Evolutionary conservation across 805 yeast species (phyloP), one percentile per base, ranked within the genome.

Genomic region (Vanderwaltozyma verrucispora): DNA sequence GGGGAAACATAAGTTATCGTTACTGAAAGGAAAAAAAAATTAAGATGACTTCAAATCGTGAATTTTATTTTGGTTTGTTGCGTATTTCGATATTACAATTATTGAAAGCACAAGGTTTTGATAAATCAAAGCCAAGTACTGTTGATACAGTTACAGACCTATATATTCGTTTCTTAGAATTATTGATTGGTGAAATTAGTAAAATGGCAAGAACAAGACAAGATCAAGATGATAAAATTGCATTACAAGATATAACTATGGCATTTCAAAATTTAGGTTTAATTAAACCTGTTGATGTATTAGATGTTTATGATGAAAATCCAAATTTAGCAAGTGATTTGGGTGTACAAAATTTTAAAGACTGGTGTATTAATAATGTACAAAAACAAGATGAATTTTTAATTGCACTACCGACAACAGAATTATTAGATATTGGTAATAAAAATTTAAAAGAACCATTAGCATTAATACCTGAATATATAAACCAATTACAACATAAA

Each of bases 31-130:
- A n/a, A n/a, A n/a, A n/a, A n/a, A n/a, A n/a, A n/a, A n/a, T n/a
- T n/a, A 21, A 3, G 28, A 50, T 52, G 48, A 47, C 56, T 9
- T 44, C 54, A 5, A 48, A 46, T 29, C 38, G 62, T 32, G 71
- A 68, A 28, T 71, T 74, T 54, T 65, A 64, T 47, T 70, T 65
- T 43, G 59, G 71, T 7, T 52, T 73, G 14, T 57, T 71, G 24
- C 58, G 77, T 28, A 60, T 74, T 32, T 64, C 77, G 0, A 64
- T 72, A 43, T 63, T 72, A 33, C 80, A 74, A 53, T 54, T 66
- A 40, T 68, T 89, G 36, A 76, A 85, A 43, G 76, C 92, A 0
- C 73, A 77, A 23, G 98, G 98, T 0, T 85, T 87, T 50, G 95
- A 85, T 43, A 71, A 77, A 48, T 77, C 88, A 45, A 68, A 77